Evolutionary conservation across 2,329 filamentous ascomycete genomes (phyloP), one percentile per base, ranked within the genome.

Genomic region (Penicillium sp.): DNA sequence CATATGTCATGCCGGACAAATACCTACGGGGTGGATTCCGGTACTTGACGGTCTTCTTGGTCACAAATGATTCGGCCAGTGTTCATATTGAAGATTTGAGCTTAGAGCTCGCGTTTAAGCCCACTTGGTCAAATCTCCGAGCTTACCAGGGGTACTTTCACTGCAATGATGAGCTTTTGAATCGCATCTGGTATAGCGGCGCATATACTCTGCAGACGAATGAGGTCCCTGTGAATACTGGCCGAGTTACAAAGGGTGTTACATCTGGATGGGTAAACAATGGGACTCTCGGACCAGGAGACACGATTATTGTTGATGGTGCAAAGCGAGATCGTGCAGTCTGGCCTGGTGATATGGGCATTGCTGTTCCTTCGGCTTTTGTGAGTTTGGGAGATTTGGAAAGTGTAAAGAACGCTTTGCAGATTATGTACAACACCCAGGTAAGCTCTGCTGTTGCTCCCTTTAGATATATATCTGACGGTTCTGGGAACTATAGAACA

Each of bases 101-200:
- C 41, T 60, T 81, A 21, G 78, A 81, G 36, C 72, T 82, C 38
- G 72, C 69, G 3, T 81, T 82, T 50, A 78, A 81, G 53, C 80
- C 80, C 1, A 81, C 79, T 0, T 81, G 79, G 78, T 70, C 80
- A 2, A 80, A 84, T 62, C 74, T 83, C 16, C 74, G 75, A 43
- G 79, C 79, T 13, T 84, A 83, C 53, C 76, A 78, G 40, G 81
- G 81, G 9, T 83, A 83, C 58, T 83, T 83, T 51, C 75, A 82
- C 60, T 79, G 74, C 62, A 79, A 72, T 45, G 79, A 79, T 41
- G 75, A 81, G 34, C 65, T 82, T 11, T 74, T 86, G 50, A 84
- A 85, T 65, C 75, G 76, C 7, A 81, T 84, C 47, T 84, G 82
- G 82, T 85, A 85, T 60, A 78, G 76, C 40, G 82, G 79, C 5